Evolutionary conservation across 176 grass and related monocot species (phyloP).

Genomic region (sorghum (Sorghum bicolor)): DNA sequence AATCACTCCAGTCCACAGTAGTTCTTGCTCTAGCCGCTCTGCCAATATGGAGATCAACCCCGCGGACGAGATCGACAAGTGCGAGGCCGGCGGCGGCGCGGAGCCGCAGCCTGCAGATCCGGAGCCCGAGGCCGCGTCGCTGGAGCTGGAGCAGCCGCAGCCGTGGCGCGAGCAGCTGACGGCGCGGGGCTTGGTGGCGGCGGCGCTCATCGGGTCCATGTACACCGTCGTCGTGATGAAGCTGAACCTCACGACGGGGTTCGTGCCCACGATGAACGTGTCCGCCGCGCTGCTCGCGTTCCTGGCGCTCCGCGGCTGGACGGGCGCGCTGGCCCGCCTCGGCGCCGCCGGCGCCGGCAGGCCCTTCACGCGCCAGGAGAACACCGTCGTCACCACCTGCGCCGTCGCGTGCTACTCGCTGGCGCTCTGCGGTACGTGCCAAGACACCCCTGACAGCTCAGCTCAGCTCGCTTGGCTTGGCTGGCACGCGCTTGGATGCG

Average conservation of each 20-base stretch:
- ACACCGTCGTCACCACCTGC: constrained; percentile 88
- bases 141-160: background rate
- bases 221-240: constrained; percentile 89
- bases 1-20: background rate
- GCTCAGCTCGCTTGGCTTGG: background rate
- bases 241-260: constrained; percentile 70
- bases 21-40: background rate
- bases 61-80: constrained; percentile 22
- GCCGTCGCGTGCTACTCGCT: constrained; percentile 79
- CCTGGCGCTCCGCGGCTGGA: constrained; percentile 71
- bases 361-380: constrained; percentile 88
- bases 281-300: constrained; percentile 85
- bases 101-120: background rate
- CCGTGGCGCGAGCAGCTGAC: constrained; percentile 76
- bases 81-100: background rate
- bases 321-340: constrained; percentile 43
- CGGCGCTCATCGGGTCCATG: constrained; percentile 60
- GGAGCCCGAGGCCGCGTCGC: background rate
- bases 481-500: background rate
- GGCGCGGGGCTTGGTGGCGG: constrained; percentile 55
- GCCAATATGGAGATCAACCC: constrained; percentile 28
- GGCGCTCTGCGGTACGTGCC: constrained; percentile 21
- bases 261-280: constrained; percentile 80
- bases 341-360: constrained; percentile 9
- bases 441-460: background rate